These are phyloP conservation scores for Cynara cardunculus DNA, from an alignment of 129 eudicot species.

Conservation along the genomic window DNA sequence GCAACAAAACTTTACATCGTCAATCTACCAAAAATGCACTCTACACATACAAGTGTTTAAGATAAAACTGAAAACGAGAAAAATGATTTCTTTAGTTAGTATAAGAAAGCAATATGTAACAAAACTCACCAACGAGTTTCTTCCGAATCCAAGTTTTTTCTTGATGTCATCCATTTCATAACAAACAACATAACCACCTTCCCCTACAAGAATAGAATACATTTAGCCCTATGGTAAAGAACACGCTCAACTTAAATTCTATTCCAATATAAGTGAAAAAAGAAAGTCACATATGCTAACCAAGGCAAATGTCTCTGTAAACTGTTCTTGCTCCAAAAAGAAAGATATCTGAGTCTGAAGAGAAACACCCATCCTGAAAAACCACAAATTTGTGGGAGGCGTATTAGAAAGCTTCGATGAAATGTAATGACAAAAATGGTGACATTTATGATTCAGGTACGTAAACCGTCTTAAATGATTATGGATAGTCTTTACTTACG, in stretches of 20 bases:
- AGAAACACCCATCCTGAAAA: constrained; percentile 95
- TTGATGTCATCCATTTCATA: constrained; percentile 96
- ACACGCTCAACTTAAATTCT: neutral
- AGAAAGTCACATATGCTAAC: constrained; percentile 34
- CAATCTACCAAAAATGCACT: neutral
- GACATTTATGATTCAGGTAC: neutral
- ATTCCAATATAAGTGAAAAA: constrained; percentile 1
- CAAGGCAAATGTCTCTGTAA: constrained; percentile 92
- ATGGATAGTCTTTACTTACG: constrained; percentile 44
- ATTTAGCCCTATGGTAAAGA: constrained; percentile 2
- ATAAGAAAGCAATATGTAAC: constrained; percentile 7
- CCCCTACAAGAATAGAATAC: constrained; percentile 43
- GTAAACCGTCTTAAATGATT: constrained; percentile 6
- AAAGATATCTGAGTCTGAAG: constrained; percentile 89
- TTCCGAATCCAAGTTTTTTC: constrained; percentile 90
- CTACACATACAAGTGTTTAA: neutral
- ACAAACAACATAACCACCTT: constrained; percentile 94
- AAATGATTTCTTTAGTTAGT: neutral
- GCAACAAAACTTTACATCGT: no score
- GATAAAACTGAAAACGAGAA: neutral
- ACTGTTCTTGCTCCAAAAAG: constrained; percentile 98
- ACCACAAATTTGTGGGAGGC: neutral
- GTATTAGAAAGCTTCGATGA: neutral
- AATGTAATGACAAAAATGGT: constrained; percentile 6
- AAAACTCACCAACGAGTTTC: constrained; percentile 80